phyloP scores from a whole-genome alignment of 257 asterid genomes.

The Verbascum thapsus region DNA sequence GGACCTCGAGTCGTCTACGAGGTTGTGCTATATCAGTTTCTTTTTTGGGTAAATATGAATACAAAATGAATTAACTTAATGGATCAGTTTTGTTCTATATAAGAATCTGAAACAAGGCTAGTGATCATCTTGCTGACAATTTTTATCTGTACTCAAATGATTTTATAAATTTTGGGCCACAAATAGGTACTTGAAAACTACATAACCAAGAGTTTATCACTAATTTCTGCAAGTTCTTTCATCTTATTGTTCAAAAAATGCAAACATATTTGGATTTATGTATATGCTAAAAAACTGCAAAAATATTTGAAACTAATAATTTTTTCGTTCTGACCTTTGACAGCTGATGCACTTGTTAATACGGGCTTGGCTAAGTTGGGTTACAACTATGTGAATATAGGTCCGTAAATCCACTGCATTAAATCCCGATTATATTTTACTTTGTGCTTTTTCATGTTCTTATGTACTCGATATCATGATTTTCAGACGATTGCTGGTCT shows the following conservation, averaged over 20 bases:
- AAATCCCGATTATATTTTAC: conserved; percentile 8
- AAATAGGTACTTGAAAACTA: no score
- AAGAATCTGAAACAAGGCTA: not conserved
- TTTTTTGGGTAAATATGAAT: not conserved
- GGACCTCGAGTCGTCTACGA: no score
- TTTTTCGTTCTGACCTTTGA: conserved; percentile 18
- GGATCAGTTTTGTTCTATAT: not conserved
- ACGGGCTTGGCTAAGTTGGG: conserved; percentile 80
- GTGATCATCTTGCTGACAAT: no score
- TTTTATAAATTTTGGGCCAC: no score
- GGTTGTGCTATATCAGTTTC: no score
- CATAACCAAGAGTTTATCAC: no score
- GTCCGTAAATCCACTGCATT: conserved; percentile 41
- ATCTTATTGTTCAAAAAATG: not conserved
- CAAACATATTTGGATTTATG: no score
- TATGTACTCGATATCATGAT: conserved; percentile 28
- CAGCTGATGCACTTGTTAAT: conserved; percentile 77
- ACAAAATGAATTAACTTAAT: not conserved
- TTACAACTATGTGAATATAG: conserved; percentile 67
- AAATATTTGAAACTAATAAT: not conserved
- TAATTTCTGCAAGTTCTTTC: not conserved
- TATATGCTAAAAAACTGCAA: no score
- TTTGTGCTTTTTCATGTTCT: conserved; percentile 14
- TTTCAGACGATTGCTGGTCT: conserved; percentile 89
- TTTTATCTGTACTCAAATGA: no score